Base-by-base conservation (phyloP, 768 basidiomycete species). In the Boletus eberwhitei region DNA sequence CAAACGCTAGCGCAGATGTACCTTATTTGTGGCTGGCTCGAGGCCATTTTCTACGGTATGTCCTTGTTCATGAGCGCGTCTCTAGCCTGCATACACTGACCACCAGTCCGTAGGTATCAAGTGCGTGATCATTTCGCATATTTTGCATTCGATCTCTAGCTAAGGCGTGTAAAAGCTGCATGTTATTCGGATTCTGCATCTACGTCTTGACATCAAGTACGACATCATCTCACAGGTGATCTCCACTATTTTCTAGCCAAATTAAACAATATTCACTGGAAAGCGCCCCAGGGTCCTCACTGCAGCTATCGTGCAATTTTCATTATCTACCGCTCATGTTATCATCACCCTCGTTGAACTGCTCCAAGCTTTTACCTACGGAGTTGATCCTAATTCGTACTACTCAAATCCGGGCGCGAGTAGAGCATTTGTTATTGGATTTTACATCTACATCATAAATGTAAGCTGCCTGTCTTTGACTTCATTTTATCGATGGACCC, bases 361-460 rank as follows among this genome's bases (percentile, higher is more conserved):
- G 4, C 52, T 64, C 8, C 42, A 55, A 53, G 63, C 59, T 17
- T 64, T 64, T 47, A 22, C 52, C 22, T 8, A 24, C 16, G 52
- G 49, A 4, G 34, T 42, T 14, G 5, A 41, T 29, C 42, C 59
- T 29, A 34, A 56, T n/a, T 21, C 14, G 1, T 64, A 61, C 31
- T 61, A 55, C 49, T 29, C 41, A 13, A 24, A 19, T 29, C 59
- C 42, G 2, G 54, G 59, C 3, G 32, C 24, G 16, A 61, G 42
- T 37, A n/a, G 24, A 3, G 22, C 51, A 16, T 59, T 53, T 31
- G 11, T 65, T 17, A 37, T 37, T n/a, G 55, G 59, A 14, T 64
- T 64, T 36, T 58, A 49, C 37, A 48, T 65, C 16, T 64, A 64
- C 36, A 4, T 65, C 26, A 49, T 52, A 34, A 65, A 65, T 52